Evolutionary conservation across 1,139 yeast species (phyloP), one percentile per base, ranked within the genome.

Genomic region (Diutina catenulata): DNA sequence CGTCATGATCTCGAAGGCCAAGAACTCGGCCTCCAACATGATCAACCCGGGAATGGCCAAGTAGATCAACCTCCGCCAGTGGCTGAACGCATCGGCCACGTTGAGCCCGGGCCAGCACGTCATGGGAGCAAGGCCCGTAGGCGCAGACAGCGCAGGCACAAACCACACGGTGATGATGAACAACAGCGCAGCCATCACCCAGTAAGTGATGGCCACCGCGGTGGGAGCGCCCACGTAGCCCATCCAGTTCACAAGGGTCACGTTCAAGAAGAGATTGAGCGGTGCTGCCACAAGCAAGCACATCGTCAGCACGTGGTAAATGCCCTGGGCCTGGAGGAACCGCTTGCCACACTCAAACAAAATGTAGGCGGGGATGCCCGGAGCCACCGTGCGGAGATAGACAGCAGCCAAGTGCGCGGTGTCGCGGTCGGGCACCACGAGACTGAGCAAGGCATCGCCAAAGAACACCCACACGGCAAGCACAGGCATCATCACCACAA

Each of bases 1-100:
- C 0, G 91, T 80, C 61, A 80, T 60, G 26, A 80, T 67, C 50
- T 80, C 91, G 52, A 79, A 80, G 0, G 88, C 82, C 43, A 80
- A 53, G 43, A 79, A 79, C 50, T 80, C 91, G 2, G 86, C 79
- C 47, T 79, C 80, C 26, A 80, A 60, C 86, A 80, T 80, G 4
- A 80, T 59, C 21, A 80, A 71, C 5, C 88, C 88, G 0, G 91
- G 87, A 25, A 80, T 55, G 0, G 88, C 87, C 42, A 80, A 60
- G 29, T 64, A 62, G 3, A 71, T 65, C 26, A 80, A 53, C 39
- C 68, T 75, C 32, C 65, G 62, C 87, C 88, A 80, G 43, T 18
- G 16, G 4, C 24, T 19, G 43, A 69, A 69, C 2, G 68, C 56
- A 16, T 61, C 59, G 6, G 47, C 45, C 3, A 54, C 33, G 27